A percentile compares a stretch with the other conserved stretches of the same genome.
These are phyloP conservation scores for Amphichorda felina DNA, from an alignment of 2,329 filamentous ascomycete genomes.

Conservation along the genomic window DNA sequence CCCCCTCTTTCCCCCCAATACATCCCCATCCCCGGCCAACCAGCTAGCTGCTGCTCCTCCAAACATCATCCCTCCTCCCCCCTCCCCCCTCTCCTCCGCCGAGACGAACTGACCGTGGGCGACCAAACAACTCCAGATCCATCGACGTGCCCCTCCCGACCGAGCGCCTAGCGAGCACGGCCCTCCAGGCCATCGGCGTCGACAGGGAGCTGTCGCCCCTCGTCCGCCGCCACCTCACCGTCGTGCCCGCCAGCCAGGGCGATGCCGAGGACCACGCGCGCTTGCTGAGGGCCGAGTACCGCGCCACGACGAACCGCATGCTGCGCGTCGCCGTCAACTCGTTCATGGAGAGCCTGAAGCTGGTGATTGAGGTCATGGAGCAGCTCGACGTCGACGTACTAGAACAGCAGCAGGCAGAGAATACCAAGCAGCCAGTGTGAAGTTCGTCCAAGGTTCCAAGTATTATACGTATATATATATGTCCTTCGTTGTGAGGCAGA, in stretches of 20 bases:
- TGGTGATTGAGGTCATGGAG: conserved; percentile 82
- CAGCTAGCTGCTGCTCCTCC: too few species aligned
- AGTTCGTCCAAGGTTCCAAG: neutral
- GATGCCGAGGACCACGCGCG: conserved; percentile 12
- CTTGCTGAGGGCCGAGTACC: conserved; percentile 64
- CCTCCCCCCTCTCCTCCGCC: neutral
- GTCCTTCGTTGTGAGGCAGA: neutral
- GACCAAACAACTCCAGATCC: conserved; percentile 36
- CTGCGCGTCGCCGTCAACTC: conserved; percentile 90
- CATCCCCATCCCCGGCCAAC: conserved; percentile 5
- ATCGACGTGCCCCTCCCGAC: conserved; percentile 75
- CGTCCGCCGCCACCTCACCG: conserved; percentile 59
- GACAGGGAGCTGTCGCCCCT: conserved; percentile 83
- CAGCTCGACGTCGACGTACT: conserved; percentile 80
- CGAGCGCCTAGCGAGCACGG: conserved; percentile 62
- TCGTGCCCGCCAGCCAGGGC: conserved; percentile 22
- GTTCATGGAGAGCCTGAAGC: conserved; percentile 80
- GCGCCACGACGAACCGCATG: conserved; percentile 91
- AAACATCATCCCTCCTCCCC: conserved; percentile 11
- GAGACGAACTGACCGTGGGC: too few species aligned
- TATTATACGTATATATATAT: too few species aligned
- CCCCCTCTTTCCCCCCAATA: conserved; percentile 5
- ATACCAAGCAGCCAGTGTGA: neutral
- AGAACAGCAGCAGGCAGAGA: conserved; percentile 10
- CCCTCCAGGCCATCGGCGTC: conserved; percentile 65